phyloP scores from a whole-genome alignment of 306 rosid genomes.

The Begonia loranthoides region DNA sequence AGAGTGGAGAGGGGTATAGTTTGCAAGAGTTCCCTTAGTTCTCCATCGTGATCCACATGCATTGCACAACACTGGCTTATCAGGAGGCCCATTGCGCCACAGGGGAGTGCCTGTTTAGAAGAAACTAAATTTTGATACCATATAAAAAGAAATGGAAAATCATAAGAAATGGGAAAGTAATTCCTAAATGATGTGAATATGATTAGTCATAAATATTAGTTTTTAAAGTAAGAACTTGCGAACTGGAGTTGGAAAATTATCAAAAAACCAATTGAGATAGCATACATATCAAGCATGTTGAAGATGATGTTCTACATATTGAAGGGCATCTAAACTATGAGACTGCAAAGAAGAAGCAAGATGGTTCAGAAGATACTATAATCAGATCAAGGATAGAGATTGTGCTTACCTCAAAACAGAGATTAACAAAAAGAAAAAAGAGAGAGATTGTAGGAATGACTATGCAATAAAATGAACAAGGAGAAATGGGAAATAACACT shows the following conservation, averaged over 20 bases:
- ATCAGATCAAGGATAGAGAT: background rate
- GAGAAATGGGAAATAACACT: too few relatives aligned
- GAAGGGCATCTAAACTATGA: background rate
- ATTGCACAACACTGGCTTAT: constrained; percentile 96
- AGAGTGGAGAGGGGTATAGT: constrained; percentile 95
- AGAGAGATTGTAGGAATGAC: background rate
- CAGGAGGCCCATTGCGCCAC: constrained; percentile 99
- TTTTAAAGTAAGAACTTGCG: background rate
- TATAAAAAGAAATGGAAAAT: constrained; percentile 1
- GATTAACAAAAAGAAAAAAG: background rate
- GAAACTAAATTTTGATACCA: background rate
- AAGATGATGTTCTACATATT: background rate
- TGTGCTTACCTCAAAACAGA: background rate
- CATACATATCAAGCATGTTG: too few relatives aligned
- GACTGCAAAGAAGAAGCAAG: background rate
- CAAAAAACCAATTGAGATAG: too few relatives aligned
- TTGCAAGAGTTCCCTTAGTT: constrained; percentile 95
- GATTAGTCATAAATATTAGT: background rate
- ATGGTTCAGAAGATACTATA: background rate
- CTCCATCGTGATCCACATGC: constrained; percentile 99
- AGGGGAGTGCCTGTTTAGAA: constrained; percentile 87
- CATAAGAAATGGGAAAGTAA: background rate
- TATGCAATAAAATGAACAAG: background rate
- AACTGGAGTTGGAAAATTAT: too few relatives aligned
- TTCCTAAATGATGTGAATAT: background rate